A percentile compares a stretch with the other conserved stretches of the same genome.
phyloP scores from a whole-genome alignment of 352 stramenopile genomes.

The Phytophthora vignae region DNA sequence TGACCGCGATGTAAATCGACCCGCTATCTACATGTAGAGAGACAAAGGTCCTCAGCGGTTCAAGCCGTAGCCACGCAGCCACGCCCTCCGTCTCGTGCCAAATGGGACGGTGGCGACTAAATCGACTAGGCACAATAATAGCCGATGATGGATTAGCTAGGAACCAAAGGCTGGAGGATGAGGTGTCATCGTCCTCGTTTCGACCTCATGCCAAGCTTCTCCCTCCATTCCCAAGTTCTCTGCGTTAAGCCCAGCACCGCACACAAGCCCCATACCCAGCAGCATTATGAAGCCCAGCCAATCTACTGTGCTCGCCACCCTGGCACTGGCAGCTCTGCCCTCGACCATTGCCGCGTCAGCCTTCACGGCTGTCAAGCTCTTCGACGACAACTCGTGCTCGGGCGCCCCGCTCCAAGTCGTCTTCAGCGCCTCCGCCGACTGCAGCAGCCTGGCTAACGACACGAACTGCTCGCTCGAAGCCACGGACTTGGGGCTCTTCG shows the following conservation, averaged over 20 bases:
- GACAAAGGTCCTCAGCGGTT: background rate
- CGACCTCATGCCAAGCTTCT: background rate
- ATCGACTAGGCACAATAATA: constrained; percentile 19
- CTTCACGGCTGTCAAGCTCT: constrained; percentile 28
- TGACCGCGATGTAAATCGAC: background rate
- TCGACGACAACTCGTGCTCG: constrained; percentile 27
- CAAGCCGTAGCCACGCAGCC: background rate
- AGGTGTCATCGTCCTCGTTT: constrained; percentile 18
- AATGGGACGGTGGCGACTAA: constrained; percentile 21
- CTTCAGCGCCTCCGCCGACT: constrained; percentile 26
- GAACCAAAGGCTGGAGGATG: constrained; percentile 2
- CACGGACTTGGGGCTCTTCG: constrained; percentile 25
- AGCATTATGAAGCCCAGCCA: constrained; percentile 14
- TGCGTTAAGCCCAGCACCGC: background rate
- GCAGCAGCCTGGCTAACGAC: constrained; percentile 2
- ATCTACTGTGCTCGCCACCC: background rate
- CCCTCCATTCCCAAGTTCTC: background rate
- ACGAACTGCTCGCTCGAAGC: constrained; percentile 23
- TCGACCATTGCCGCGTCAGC: background rate
- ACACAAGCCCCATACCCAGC: too few species aligned
- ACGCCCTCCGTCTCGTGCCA: constrained; percentile 17
- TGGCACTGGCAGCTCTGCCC: constrained; percentile 7
- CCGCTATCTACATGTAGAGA: background rate
- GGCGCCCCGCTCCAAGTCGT: constrained; percentile 27
- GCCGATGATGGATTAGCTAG: background rate